Evolutionary conservation across 768 basidiomycete genomes (phyloP), one percentile per base, ranked within the genome.

Genomic region (Rhodotorula graminis): DNA sequence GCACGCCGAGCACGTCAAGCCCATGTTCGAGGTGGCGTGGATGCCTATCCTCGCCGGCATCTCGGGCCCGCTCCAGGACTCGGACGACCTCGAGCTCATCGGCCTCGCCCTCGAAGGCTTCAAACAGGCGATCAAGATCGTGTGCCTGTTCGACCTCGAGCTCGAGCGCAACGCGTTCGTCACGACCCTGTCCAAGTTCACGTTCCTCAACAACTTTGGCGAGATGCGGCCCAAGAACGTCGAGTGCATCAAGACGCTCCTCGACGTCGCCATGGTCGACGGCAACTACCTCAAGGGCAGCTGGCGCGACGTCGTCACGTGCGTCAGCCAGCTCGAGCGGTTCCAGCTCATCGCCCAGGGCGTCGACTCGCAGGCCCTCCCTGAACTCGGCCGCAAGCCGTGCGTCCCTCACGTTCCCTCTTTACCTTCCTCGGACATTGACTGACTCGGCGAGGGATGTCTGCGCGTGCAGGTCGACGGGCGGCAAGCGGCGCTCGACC

Each of bases 201-300:
- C 96, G 0, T 96, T 96, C 85, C 84, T 98, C 74, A 97, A 91
- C 81, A 98, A 99, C 79, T 83, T 98, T 10, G 93, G 93, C 66
- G 96, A 98, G 84, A 99, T 99, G 96, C 94, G 93, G 82, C 86
- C 92, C 47, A 98, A 98, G 84, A 98, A 98, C 80, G 96, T 99
- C 88, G 96, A 98, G 80, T 96, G 95, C 12, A 97, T 99, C 83
- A 98, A 97, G 82, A 83, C 92, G 6, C 84, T 99, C 64, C 83
- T 99, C 19, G 96, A 98, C 78, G 88, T 99, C 57, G 95, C 96
- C 25, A 90, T 95, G 53, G 90, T 87, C n/a, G 94, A 99, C 80
- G 96, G 96, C 71, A 97, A 96, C 80, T 89, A 92, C 80, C 85
- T 99, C 72, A 96, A 94, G 83, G 89, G 89, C 2, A 93, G 90